Base-by-base conservation (phyloP, 805 yeast genomes). In the Saccharomycopsis olivae region DNA sequence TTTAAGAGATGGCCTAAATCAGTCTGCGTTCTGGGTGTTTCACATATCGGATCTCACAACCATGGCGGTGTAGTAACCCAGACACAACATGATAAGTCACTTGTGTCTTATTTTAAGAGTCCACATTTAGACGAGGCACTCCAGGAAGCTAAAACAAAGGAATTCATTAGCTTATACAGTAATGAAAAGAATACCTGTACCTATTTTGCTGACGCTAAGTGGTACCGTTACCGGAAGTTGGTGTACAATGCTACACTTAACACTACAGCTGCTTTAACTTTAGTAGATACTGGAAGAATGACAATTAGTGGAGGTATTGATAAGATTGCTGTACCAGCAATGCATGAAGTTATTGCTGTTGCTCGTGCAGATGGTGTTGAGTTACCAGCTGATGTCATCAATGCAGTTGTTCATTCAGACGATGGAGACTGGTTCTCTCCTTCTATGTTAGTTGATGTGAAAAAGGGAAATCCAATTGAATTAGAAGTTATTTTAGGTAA, bases 401-500 rank as follows among this genome's bases (percentile, higher is more conserved):
- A 71, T 20, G 44, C 51, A 35, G 69, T 75, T 62, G 53, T 73
- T 25, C 75, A 73, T 47, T 63, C 73, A 14, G 82, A 77, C 51
- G 80, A 68, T 42, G 74, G 73, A 9, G 64, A 61, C 25, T 71
- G 67, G 59, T 81, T 71, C 54, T 65, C 66, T 37, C 89, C 88
- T 2, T 78, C 87, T 3, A 81, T 81, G 89, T 60, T 70, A 46
- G 79, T 78, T 11, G 89, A 81, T 53, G 68, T 68, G 16, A 60
- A 71, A 37, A 76, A 78, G 47, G 73, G 76, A 19, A 77, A 80
- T 51, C 75, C 75, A 36, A 69, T 82, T 48, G 94, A 84, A 56
- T 57, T 77, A 21, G 87, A 82, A 51, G 79, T 72, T 18, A 78
- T 84, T 44, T 59, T 81, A 36, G 88, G 89, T 3, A 82, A 78